Evolutionary conservation across 2,329 filamentous ascomycete species (phyloP).

Genomic region (Phialophora tarda): DNA sequence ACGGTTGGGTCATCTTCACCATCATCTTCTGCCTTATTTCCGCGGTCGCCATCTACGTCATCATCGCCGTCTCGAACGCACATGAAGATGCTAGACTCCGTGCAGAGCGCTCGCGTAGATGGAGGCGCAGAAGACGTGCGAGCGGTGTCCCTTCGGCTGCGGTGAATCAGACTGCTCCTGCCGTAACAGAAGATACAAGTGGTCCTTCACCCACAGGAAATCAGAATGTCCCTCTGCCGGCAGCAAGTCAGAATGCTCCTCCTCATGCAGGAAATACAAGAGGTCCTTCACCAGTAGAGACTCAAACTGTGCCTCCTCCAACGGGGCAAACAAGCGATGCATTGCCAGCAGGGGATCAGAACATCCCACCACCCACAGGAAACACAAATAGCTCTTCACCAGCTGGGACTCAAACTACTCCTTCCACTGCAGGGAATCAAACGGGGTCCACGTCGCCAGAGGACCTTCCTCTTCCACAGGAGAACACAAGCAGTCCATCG

Average conservation of each 20-base stretch:
- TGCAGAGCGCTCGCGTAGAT: not conserved
- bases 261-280: not conserved
- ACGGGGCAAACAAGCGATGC: not conserved
- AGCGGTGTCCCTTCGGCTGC: not conserved
- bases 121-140: not conserved
- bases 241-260: not conserved
- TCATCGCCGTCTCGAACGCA: not conserved
- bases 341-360: not conserved
- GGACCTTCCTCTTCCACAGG: not conserved
- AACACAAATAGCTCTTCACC: not conserved
- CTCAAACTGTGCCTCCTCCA: not conserved
- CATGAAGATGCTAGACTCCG: not conserved
- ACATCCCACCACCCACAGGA: not conserved
- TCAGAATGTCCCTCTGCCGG: not conserved
- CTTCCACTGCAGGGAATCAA: not conserved
- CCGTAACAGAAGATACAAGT: not conserved
- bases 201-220: not conserved
- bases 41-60: not conserved
- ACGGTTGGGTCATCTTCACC: slow-evolving; percentile 5
- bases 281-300: not conserved
- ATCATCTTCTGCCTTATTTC: slow-evolving; percentile 3
- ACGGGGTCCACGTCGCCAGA: not conserved
- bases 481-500: not conserved
- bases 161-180: not conserved
- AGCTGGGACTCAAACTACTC: not conserved